Conservation (phyloP, 2,329 filamentous ascomycete genomes). For the Alternaria metachromatica region DNA sequence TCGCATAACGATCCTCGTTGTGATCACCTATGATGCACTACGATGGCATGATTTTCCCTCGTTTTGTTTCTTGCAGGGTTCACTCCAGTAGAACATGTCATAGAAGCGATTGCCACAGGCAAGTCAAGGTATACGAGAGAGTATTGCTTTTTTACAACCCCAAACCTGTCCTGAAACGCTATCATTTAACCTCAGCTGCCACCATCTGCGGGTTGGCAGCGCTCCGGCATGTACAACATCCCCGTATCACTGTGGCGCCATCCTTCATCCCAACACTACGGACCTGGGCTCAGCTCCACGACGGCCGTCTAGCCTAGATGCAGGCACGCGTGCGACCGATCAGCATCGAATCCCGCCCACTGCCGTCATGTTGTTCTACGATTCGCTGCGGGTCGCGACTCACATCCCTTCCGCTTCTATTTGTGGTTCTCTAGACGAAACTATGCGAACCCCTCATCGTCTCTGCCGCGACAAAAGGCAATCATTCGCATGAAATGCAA, state of each 20-base stretch:
- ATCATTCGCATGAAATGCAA: slow-evolving; percentile 19
- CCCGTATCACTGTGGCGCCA: slow-evolving; percentile 21
- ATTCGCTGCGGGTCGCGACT: slow-evolving; percentile 16
- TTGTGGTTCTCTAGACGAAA: slow-evolving; percentile 18
- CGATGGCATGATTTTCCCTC: not conserved
- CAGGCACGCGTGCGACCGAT: slow-evolving; percentile 21
- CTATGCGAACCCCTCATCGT: slow-evolving; percentile 8
- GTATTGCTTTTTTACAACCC: slow-evolving; percentile 3
- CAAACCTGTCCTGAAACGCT: slow-evolving; percentile 8
- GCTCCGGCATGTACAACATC: slow-evolving; percentile 6
- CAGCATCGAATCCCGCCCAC: slow-evolving; percentile 11
- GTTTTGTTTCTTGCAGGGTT: not conserved
- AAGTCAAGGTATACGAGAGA: not conserved
- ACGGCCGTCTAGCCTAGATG: slow-evolving; percentile 12
- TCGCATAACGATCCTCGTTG: not conserved
- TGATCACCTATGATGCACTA: not conserved
- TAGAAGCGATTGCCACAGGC: not conserved
- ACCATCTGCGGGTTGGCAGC: slow-evolving; percentile 5
- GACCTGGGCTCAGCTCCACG: slow-evolving; percentile 24
- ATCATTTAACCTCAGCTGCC: not conserved
- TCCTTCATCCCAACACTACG: slow-evolving; percentile 21
- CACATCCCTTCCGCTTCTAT: slow-evolving; percentile 21
- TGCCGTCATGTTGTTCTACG: not conserved
- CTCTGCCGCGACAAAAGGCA: slow-evolving; percentile 15
- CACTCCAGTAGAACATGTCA: not conserved